Evolutionary conservation across 768 basidiomycete species (phyloP).

Genomic region (Bullera alba): DNA sequence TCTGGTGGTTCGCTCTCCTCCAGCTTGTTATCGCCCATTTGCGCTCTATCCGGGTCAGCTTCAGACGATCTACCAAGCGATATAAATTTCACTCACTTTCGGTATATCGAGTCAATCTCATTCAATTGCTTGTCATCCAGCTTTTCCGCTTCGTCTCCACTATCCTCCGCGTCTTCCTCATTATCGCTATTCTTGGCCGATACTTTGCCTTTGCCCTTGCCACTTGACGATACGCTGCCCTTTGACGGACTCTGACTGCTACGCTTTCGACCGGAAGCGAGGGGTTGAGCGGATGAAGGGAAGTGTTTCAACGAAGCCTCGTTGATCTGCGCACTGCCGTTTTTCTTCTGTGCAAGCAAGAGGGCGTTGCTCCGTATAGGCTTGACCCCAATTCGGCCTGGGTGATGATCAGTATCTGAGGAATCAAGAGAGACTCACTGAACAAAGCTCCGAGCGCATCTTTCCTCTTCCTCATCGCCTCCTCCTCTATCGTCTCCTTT

Average conservation of each 20-base stretch:
- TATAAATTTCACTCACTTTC: slow-evolving; percentile 55
- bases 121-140: slow-evolving; percentile 72
- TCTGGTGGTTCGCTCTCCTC: slow-evolving; percentile 72
- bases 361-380: slow-evolving; percentile 50
- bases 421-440: slow-evolving; percentile 47
- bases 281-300: slow-evolving; percentile 31
- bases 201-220: slow-evolving; percentile 39
- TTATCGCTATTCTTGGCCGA: slow-evolving; percentile 49
- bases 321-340: slow-evolving; percentile 35
- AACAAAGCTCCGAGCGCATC: slow-evolving; percentile 66
- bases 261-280: neutral
- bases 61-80: slow-evolving; percentile 4
- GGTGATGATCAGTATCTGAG: slow-evolving; percentile 1
- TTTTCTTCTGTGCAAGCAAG: slow-evolving; percentile 41
- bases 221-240: slow-evolving; percentile 25
- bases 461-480: slow-evolving; percentile 71
- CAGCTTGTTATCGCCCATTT: slow-evolving; percentile 67
- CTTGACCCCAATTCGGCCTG: slow-evolving; percentile 55
- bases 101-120: slow-evolving; percentile 60
- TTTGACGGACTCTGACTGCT: slow-evolving; percentile 29
- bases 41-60: slow-evolving; percentile 56
- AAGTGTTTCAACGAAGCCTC: slow-evolving; percentile 48
- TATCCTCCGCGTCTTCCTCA: slow-evolving; percentile 72
- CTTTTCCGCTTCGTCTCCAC: slow-evolving; percentile 66
- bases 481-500: slow-evolving; percentile 71